Base-by-base conservation (phyloP, 306 rosid genomes). In the Elaeagnus macrophylla region DNA sequence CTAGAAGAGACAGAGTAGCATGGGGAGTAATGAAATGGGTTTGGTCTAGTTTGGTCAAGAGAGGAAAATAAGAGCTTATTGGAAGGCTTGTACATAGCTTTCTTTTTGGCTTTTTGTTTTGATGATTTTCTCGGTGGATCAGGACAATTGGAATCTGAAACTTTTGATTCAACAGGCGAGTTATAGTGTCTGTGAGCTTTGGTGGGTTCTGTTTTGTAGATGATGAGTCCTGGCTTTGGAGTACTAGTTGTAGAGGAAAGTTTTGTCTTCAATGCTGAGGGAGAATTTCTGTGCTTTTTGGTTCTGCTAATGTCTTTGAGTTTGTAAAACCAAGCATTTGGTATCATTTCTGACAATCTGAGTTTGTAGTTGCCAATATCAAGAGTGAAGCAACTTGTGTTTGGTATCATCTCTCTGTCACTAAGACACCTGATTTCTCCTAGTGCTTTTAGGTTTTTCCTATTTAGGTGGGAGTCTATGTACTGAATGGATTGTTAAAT, bases 291-390 rank as follows among this genome's bases (percentile, higher is more conserved):
- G 48, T 53, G 68, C 58, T 81, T 81, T 70, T 65, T 82, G 74
- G 80, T 69, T 60, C 18, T 66, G 77, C 79, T 68, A 84, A 77
- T 82, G 71, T 80, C 79, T 71, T 72, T 84, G 70, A 88, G 95
- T 77, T 80, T 80, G 77, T 82, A 80, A 88, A n/a, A n/a, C n/a
- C n/a, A n/a, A n/a, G n/a, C n/a, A n/a, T n/a, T n/a, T n/a, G n/a
- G n/a, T n/a, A n/a, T 70, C 91, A 82, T 84, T 64, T 80, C 81
- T 46, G 94, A 84, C 51, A 84, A 74, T 62, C 65, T 78, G 75
- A 88, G 77, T 80, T 63, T 79, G 85, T 73, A 57, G 41, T 75
- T 84, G 5, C 90, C 90, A 90, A 88, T 88, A 79, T 76, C 62
- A 54, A 55, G 56, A 44, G 63, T 12, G 40, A 39, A 9, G 6